A percentile compares a stretch with the other conserved stretches of the same genome.
These are phyloP conservation scores for Suhomyces emberorum DNA, from an alignment of 805 yeast genomes.

Conservation along the genomic window DNA sequence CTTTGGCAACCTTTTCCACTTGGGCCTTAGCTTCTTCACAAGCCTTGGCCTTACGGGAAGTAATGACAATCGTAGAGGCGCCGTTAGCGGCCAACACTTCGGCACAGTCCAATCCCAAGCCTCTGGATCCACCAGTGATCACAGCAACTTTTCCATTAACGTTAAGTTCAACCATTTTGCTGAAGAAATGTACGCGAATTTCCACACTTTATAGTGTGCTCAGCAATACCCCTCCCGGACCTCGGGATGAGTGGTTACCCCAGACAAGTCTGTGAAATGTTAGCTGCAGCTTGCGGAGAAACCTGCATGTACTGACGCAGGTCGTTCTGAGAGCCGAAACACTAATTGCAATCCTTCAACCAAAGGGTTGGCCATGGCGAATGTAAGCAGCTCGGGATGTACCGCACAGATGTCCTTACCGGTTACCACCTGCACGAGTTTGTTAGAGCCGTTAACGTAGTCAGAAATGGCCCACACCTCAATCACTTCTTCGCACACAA, in stretches of 20 bases:
- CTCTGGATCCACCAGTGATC: slow-evolving; percentile 74
- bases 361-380: slow-evolving; percentile 62
- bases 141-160: slow-evolving; percentile 63
- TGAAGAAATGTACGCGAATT: neutral
- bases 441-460: slow-evolving; percentile 40
- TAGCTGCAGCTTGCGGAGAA: neutral
- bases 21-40: slow-evolving; percentile 53
- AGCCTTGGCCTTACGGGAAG: slow-evolving; percentile 61
- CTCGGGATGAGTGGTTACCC: neutral
- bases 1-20: slow-evolving; percentile 35
- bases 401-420: slow-evolving; percentile 58
- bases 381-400: slow-evolving; percentile 18
- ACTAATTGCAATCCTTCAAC: slow-evolving; percentile 61
- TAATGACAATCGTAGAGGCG: slow-evolving; percentile 57
- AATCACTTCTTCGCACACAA: slow-evolving; percentile 62
- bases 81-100: slow-evolving; percentile 61
- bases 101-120: slow-evolving; percentile 68
- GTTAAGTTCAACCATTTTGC: slow-evolving; percentile 40
- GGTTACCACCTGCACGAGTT: slow-evolving; percentile 63
- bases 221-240: neutral
- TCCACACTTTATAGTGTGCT: neutral
- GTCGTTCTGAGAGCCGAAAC: slow-evolving; percentile 28
- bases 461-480: slow-evolving; percentile 64
- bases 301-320: neutral
- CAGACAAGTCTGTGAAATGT: neutral